These are phyloP conservation scores for Senna tora DNA, from an alignment of 306 rosid species.

Conservation along the genomic window DNA sequence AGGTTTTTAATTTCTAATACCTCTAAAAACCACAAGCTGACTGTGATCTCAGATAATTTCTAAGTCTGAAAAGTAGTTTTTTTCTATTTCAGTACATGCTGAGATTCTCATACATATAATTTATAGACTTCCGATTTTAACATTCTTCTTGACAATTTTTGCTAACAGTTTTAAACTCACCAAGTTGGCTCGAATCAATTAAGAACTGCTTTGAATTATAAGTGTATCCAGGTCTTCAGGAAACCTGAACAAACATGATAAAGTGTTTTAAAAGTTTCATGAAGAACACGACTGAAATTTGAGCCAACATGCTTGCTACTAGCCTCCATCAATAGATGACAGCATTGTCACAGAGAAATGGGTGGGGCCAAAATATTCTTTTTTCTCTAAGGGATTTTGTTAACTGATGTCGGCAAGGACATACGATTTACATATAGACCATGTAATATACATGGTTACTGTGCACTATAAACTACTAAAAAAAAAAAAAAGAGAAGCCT, in stretches of 20 bases:
- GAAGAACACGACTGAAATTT: conserved; percentile 68
- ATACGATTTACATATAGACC: neutral
- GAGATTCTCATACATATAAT: conserved; percentile 30
- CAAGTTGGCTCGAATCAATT: conserved; percentile 80
- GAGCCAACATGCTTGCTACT: conserved; percentile 70
- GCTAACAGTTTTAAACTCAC: conserved; percentile 50
- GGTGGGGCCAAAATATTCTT: neutral
- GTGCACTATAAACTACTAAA: neutral
- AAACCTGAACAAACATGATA: conserved; percentile 64
- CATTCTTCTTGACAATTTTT: conserved; percentile 1
- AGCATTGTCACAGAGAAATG: conserved; percentile 34
- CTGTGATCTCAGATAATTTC: neutral
- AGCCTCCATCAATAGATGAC: conserved; percentile 60
- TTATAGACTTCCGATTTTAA: neutral
- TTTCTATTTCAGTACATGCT: neutral
- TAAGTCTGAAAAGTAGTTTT: conserved; percentile 23
- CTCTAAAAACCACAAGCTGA: conserved; percentile 15
- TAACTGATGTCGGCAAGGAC: no score
- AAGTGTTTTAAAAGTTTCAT: conserved; percentile 57
- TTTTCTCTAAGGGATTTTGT: no score
- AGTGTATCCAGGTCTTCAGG: conserved; percentile 66
- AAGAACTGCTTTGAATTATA: conserved; percentile 53
- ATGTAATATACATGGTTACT: conserved; percentile 7
- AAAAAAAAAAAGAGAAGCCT: no score
- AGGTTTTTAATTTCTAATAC: conserved; percentile 18